A percentile compares a stretch with the other conserved stretches of the same genome.
phyloP scores from a whole-genome alignment of 805 yeast genomes.

The Lipomyces sp. region DNA sequence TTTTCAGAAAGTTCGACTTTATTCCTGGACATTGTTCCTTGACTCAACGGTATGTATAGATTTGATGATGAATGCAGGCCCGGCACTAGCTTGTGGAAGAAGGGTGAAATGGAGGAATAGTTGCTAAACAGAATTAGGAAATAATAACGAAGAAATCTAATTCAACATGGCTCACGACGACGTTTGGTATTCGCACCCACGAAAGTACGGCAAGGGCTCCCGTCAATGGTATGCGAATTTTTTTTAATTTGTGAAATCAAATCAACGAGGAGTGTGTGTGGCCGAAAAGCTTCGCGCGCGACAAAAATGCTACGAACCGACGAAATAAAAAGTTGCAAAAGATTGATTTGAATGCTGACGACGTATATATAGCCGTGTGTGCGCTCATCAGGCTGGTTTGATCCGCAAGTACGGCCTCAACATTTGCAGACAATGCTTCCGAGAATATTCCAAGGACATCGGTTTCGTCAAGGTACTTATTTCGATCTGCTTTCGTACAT shows the following conservation, averaged over 20 bases:
- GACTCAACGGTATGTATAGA: not conserved
- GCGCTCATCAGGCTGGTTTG: constrained; percentile 94
- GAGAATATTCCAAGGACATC: constrained; percentile 98
- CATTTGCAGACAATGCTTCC: constrained; percentile 99
- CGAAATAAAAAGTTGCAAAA: no score
- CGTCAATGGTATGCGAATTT: constrained; percentile 76
- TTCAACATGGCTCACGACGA: constrained; percentile 98
- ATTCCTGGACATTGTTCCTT: not conserved
- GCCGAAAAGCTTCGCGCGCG: no score
- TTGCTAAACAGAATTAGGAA: not conserved
- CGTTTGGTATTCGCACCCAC: constrained; percentile 99
- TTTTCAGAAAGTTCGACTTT: not conserved
- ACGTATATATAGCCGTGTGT: constrained; percentile 69
- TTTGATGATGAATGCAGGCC: not conserved
- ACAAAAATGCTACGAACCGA: no score
- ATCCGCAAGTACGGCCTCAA: constrained; percentile 99
- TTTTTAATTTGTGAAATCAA: not conserved
- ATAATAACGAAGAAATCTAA: not conserved
- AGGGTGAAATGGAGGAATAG: not conserved
- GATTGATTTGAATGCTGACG: not conserved
- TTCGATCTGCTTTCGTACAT: constrained; percentile 9
- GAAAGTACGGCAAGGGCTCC: constrained; percentile 99
- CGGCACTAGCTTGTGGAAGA: no score
- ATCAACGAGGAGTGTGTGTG: not conserved
- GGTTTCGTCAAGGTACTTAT: constrained; percentile 97